phyloP scores from a whole-genome alignment of 768 basidiomycete genomes.

The Clavaria fumosa region DNA sequence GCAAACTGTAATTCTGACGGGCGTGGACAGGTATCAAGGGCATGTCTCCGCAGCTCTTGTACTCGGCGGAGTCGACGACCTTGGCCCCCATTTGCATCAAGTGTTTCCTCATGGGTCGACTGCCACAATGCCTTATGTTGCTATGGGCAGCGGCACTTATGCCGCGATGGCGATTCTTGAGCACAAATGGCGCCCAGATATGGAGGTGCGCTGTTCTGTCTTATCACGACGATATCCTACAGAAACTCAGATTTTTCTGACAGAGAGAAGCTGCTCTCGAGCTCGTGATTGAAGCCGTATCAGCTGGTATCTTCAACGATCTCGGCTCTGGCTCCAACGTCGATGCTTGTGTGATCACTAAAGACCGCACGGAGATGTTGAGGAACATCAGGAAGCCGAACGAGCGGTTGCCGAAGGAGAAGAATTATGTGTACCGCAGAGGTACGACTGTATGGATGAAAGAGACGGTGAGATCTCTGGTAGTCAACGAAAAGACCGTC shows the following conservation, averaged over 20 bases:
- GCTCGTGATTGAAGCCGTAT: conserved; percentile 75
- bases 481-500: conserved; percentile 65
- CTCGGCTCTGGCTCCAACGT: conserved; percentile 97
- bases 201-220: conserved; percentile 41
- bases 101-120: conserved; percentile 95
- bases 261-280: conserved; percentile 71
- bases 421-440: conserved; percentile 53
- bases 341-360: conserved; percentile 92
- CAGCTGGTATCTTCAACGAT: conserved; percentile 98
- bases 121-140: conserved; percentile 96
- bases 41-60: conserved; percentile 92
- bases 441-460: conserved; percentile 87
- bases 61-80: conserved; percentile 88
- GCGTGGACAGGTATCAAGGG: conserved; percentile 63
- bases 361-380: conserved; percentile 76
- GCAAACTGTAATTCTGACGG: background rate
- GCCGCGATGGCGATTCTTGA: conserved; percentile 99
- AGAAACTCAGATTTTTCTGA: conserved; percentile 1
- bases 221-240: background rate
- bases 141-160: conserved; percentile 93
- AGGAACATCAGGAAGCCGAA: conserved; percentile 91
- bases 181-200: conserved; percentile 61
- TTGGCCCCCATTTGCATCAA: conserved; percentile 91
- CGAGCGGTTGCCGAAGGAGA: conserved; percentile 65
- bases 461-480: conserved; percentile 55